Conservation (phyloP, 305 asterid genomes). For the Solanum aculeatissimum region DNA sequence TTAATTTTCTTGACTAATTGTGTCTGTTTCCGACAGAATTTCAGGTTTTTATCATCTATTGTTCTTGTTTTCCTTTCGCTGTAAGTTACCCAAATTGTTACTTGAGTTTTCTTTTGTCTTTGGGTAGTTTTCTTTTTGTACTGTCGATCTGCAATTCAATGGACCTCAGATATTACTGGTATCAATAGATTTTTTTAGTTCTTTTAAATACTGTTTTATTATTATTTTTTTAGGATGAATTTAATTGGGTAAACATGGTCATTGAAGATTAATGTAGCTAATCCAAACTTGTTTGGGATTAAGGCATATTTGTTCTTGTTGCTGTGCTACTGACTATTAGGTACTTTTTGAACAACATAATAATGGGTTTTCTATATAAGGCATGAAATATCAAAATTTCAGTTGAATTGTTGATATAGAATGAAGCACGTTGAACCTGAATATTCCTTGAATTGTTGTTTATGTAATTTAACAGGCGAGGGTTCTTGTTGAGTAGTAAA, state of each 20-base stretch:
- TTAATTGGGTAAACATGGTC: not conserved
- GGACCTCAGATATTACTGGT: not conserved
- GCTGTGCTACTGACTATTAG: not conserved
- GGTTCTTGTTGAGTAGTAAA: no score
- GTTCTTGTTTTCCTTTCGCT: not conserved
- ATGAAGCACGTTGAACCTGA: not conserved
- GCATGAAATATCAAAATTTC: not conserved
- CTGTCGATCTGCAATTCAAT: not conserved
- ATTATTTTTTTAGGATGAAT: not conserved
- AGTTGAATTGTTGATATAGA: not conserved
- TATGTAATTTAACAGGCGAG: not conserved
- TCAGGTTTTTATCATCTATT: not conserved
- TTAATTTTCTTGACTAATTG: not conserved
- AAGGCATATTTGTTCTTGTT: not conserved
- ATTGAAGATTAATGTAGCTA: no score
- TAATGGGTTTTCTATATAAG: not conserved
- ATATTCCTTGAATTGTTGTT: not conserved
- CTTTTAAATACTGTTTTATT: no score
- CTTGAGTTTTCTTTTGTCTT: not conserved
- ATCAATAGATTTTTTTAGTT: no score
- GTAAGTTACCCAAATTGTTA: not conserved
- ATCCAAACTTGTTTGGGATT: not conserved
- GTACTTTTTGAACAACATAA: not conserved
- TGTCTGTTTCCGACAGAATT: not conserved
- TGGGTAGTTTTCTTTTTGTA: not conserved